Conservation (phyloP, 1,284 basidiomycete genomes). For the Serendipita sp. region DNA sequence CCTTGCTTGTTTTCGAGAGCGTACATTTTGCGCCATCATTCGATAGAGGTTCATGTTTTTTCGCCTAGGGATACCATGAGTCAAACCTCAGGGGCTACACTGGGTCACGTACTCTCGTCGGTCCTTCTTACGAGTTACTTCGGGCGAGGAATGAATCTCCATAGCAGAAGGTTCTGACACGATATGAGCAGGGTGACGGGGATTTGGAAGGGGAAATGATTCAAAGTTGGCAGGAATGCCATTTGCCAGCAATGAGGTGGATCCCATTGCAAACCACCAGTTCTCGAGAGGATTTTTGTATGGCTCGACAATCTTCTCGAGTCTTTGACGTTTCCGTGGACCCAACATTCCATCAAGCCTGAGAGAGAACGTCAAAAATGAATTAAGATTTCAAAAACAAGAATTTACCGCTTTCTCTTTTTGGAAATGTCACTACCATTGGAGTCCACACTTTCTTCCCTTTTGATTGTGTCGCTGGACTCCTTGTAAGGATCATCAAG, state of each 20-base stretch:
- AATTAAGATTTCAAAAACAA: neutral
- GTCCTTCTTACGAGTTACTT: too few species aligned
- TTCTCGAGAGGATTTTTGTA: neutral
- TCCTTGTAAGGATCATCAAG: neutral
- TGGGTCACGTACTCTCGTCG: too few species aligned
- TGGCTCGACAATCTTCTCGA: neutral
- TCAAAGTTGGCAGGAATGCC: neutral
- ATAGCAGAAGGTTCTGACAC: too few species aligned
- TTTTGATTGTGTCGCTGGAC: neutral
- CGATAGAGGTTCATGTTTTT: neutral
- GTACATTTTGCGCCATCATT: neutral
- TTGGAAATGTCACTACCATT: neutral
- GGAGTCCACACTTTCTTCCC: neutral
- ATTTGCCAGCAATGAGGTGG: neutral
- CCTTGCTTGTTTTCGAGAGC: neutral
- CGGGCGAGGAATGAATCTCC: too few species aligned
- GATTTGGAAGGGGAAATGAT: neutral
- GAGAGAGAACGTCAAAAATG: neutral
- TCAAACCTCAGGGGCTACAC: too few species aligned
- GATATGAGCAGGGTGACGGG: neutral
- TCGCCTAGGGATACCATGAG: too few species aligned
- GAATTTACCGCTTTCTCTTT: slow-evolving; percentile 4
- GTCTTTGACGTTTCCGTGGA: neutral
- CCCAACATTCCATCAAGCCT: neutral
- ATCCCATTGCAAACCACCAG: slow-evolving; percentile 4